A percentile compares a stretch with the other conserved stretches of the same genome.
phyloP scores from a whole-genome alignment of 179 eudicot species.

The Pouteria campechiana region DNA sequence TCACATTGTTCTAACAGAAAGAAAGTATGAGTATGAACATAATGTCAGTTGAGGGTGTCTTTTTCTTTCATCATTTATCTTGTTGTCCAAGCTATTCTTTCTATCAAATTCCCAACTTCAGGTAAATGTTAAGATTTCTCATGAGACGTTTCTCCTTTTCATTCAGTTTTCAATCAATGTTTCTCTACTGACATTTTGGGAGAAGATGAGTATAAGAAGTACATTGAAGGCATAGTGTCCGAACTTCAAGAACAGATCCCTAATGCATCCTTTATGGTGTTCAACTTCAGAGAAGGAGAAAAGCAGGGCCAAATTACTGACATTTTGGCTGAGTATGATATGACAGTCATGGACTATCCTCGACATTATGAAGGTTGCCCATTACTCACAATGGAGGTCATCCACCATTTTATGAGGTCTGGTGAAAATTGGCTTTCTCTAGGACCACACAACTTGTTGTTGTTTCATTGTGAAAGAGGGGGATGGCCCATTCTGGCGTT shows the following conservation, averaged over 20 bases:
- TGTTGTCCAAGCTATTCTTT: too few species aligned
- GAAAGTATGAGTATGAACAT: too few species aligned
- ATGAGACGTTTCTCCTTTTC: neutral
- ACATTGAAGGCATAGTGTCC: slow-evolving; percentile 37
- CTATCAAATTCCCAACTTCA: too few species aligned
- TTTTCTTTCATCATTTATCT: neutral
- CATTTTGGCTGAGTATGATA: slow-evolving; percentile 47
- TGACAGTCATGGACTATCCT: slow-evolving; percentile 90
- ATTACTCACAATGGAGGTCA: slow-evolving; percentile 62
- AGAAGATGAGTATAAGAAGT: slow-evolving; percentile 45
- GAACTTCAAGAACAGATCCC: slow-evolving; percentile 47
- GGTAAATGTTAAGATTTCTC: too few species aligned
- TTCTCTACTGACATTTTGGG: slow-evolving; percentile 47
- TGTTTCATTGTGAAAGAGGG: slow-evolving; percentile 83
- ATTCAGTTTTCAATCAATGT: slow-evolving; percentile 72
- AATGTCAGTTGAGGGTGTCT: neutral
- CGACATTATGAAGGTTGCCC: slow-evolving; percentile 78
- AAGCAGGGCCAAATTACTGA: slow-evolving; percentile 36
- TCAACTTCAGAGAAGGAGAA: slow-evolving; percentile 48
- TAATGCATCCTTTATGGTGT: slow-evolving; percentile 65
- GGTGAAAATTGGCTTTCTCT: slow-evolving; percentile 81
- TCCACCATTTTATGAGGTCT: slow-evolving; percentile 72
- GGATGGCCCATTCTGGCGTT: slow-evolving; percentile 91
- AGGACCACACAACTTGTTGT: slow-evolving; percentile 54
- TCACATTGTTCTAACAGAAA: too few species aligned